Base-by-base conservation (phyloP, 306 rosid genomes). In the Styphnolobium japonicum region DNA sequence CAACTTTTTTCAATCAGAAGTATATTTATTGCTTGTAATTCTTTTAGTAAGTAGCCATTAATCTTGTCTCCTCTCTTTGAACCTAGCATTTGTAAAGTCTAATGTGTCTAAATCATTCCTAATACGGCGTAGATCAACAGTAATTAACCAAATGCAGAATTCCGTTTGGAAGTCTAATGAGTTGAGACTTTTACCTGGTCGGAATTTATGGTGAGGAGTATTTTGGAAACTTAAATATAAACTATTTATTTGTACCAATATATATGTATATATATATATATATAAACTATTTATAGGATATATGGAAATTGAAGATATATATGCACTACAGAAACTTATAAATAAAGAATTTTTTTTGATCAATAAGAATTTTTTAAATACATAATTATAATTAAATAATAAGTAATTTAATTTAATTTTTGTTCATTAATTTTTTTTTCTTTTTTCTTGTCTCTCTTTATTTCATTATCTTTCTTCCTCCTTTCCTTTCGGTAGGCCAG, bases 21-120 rank as follows among this genome's bases (percentile, higher is more conserved):
- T 67, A 65, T 71, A 42, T 77, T 51, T 75, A 18, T 65, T 40
- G 63, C 70, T 53, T 45, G 42, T 21, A 68, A 67, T 74, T 29
- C 21, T 33, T 70, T 34, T 33, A 10, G 58, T 57, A 11, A 36
- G 9, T 15, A 7, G 75, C 69, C 39, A 29, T 45, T 79, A 21
- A 43, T 73, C 16, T 45, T 12, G 37, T 73, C 63, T 36, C 43
- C 18, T 14, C 48, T 51, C 15, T 46, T 2, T 48, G 57, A 45
- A 25, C 6, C 12, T 51, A 56, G 55, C 31, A 14, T 14, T n/a
- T 33, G 46, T 64, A 9, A 62, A 25, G n/a, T 67, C 42, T 57
- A 16, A 2, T 7, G 39, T 23, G 62, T 29, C n/a, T 14, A 18
- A 49, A n/a, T 21, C 29, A 74, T 48, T 10, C 22, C 10, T 34